These are phyloP conservation scores for Tetracladium marchalianum DNA, from an alignment of 495 filamentous ascomycete genomes.

Conservation along the genomic window DNA sequence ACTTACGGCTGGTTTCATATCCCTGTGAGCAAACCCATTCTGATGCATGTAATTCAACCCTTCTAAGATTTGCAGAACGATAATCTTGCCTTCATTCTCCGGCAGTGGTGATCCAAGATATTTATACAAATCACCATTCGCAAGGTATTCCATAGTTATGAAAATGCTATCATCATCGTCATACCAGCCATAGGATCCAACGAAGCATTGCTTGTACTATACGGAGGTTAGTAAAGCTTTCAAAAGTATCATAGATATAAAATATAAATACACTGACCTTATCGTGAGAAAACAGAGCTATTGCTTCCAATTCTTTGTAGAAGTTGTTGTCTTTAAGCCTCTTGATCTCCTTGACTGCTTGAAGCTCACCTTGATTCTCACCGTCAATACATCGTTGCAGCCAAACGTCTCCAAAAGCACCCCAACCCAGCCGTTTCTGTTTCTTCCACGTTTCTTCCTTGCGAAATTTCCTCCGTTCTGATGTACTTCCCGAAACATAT, in stretches of 20 bases:
- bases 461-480: too few relatives aligned
- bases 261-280: too few relatives aligned
- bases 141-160: slow-evolving; percentile 23
- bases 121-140: slow-evolving; percentile 8
- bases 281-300: slow-evolving; percentile 31
- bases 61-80: background rate
- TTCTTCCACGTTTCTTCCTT: slow-evolving; percentile 5
- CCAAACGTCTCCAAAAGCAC: slow-evolving; percentile 24
- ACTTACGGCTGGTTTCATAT: slow-evolving; percentile 17
- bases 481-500: too few relatives aligned
- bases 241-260: too few relatives aligned
- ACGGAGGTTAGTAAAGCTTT: too few relatives aligned
- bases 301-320: slow-evolving; percentile 30
- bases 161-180: slow-evolving; percentile 3
- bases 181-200: slow-evolving; percentile 24
- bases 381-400: slow-evolving; percentile 22
- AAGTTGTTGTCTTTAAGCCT: slow-evolving; percentile 15
- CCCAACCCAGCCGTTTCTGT: background rate
- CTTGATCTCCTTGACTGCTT: slow-evolving; percentile 24
- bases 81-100: background rate
- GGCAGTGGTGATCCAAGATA: slow-evolving; percentile 1
- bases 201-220: too few relatives aligned
- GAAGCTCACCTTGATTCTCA: slow-evolving; percentile 9
- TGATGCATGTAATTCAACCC: slow-evolving; percentile 18
- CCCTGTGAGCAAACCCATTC: slow-evolving; percentile 19